Conservation (phyloP, 768 basidiomycete genomes). For the Tephrocybe sp. region DNA sequence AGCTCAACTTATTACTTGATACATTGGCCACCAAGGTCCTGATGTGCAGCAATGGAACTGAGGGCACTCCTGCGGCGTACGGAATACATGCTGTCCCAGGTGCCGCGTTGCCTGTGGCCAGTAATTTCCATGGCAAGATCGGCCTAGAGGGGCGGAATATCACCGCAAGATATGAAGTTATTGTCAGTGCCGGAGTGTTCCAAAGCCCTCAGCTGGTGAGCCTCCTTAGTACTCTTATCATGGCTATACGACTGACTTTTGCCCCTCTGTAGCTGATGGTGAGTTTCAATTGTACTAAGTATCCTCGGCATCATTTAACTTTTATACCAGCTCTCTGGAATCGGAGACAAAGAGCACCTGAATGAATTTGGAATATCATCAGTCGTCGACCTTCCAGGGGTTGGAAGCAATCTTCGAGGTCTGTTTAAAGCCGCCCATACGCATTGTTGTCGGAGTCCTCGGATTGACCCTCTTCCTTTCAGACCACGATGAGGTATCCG, state of each 20-base stretch:
- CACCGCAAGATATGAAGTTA: slow-evolving; percentile 24
- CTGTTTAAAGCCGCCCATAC: no score
- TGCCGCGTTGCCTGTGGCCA: slow-evolving; percentile 24
- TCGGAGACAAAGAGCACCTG: slow-evolving; percentile 26
- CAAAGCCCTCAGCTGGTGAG: slow-evolving; percentile 26
- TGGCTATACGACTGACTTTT: not conserved
- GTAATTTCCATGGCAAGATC: slow-evolving; percentile 22
- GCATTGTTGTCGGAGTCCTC: not conserved
- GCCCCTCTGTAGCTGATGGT: slow-evolving; percentile 19
- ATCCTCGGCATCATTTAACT: no score
- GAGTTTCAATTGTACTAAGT: no score
- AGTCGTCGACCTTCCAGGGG: slow-evolving; percentile 29
- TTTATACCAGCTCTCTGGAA: slow-evolving; percentile 27
- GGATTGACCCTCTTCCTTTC: not conserved
- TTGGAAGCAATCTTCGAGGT: slow-evolving; percentile 35
- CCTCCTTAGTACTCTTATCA: not conserved
- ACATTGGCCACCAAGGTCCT: slow-evolving; percentile 25
- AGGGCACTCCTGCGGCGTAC: slow-evolving; percentile 16
- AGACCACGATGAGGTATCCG: slow-evolving; percentile 30
- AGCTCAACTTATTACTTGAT: slow-evolving; percentile 20
- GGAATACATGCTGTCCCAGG: slow-evolving; percentile 21
- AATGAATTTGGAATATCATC: slow-evolving; percentile 21
- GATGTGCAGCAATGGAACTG: slow-evolving; percentile 13
- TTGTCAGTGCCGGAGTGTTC: slow-evolving; percentile 25
- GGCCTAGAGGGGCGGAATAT: slow-evolving; percentile 13